Base-by-base conservation (phyloP, 768 basidiomycete genomes). In the Pleurotus platypus region DNA sequence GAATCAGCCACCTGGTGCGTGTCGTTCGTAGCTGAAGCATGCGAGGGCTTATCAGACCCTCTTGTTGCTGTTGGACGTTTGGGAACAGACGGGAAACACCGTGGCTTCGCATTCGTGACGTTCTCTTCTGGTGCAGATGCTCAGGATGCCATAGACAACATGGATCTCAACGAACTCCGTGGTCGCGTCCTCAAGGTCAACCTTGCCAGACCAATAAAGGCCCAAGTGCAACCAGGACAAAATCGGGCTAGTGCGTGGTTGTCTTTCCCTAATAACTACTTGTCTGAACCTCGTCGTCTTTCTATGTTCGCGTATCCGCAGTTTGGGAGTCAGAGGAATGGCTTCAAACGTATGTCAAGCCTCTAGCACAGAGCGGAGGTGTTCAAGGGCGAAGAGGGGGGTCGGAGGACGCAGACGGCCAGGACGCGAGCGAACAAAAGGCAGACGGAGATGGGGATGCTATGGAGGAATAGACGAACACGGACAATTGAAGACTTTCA, bases 271-370 rank as follows among this genome's bases (percentile, higher is more conserved):
- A 35, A 35, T 40, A 18, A 48, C 20, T 22, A 37, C 48, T 39
- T 55, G 18, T 35, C 46, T 13, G 24, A 4, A 15, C 42, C 35
- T 20, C 45, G 24, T 26, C 30, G 2, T 35, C 2, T 9, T 35
- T 11, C 30, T 35, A 0, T 11, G 8, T 35, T 35, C 11, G 30
- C 30, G 30, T 35, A 9, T 35, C 30, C 8, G 7, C 11, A 35
- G 94, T 98, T 62, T 98, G 95, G 95, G 92, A 94, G 67, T 89
- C 90, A 0, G 95, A 98, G 70, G 94, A 97, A 60, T 98, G 94
- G 94, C 73, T 96, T 27, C 75, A 85, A 69, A 78, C 88, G 64
- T 77, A 95, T 69, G 86, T 89, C 2, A 91, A 93, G 65, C 89
- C 91, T 9, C 73, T 90, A 49, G 80, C 83, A 11, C 79, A 87